Evolutionary conservation across 2,329 filamentous ascomycete genomes (phyloP), one percentile per base, ranked within the genome.

Genomic region (Penicillium crustosum): DNA sequence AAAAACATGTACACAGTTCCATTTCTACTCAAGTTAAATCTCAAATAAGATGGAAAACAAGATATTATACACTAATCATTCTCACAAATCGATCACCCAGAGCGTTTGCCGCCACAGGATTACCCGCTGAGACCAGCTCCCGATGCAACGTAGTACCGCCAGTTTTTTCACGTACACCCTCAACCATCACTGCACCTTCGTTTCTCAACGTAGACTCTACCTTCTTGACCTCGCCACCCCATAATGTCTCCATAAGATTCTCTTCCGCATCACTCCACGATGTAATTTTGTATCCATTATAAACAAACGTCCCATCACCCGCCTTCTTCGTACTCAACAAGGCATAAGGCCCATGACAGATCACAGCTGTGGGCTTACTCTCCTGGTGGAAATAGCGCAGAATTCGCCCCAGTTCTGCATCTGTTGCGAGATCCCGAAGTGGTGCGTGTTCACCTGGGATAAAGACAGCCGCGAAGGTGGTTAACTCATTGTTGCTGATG

Each of bases 331-430:
- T 80, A 5, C 73, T 76, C 15, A 81, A 56, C 38, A 80, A 71
- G 1, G 77, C 79, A 63, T 75, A 79, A 0, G 78, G 77, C 1
- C 79, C 79, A 53, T 81, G 78, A 39, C 78, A 80, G n/a, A 80
- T 75, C 3, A 72, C 74, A 1, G 77, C 77, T 0, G 78, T 80
- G 0, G 78, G 77, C 59, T 80, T 80, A 4, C 69, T 64, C 57
- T 71, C 60, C 2, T 48, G 45, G 53, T 80, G 75, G 61, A 80
- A 80, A 31, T 76, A 74, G 2, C 60, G 62, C 50, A 81, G 50
- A 4, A 80, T 76, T 4, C 77, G 70, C 0, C 78, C 78, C 7
- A 80, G 66, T 2, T 80, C 77, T 3, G 68, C 54, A 55, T 80
- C 70, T 17, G 71, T 72, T 0, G 78, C 77, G 0, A 81, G 62